These are phyloP conservation scores for Phialophora tarda DNA, from an alignment of 2,329 filamentous ascomycete genomes.

Conservation along the genomic window DNA sequence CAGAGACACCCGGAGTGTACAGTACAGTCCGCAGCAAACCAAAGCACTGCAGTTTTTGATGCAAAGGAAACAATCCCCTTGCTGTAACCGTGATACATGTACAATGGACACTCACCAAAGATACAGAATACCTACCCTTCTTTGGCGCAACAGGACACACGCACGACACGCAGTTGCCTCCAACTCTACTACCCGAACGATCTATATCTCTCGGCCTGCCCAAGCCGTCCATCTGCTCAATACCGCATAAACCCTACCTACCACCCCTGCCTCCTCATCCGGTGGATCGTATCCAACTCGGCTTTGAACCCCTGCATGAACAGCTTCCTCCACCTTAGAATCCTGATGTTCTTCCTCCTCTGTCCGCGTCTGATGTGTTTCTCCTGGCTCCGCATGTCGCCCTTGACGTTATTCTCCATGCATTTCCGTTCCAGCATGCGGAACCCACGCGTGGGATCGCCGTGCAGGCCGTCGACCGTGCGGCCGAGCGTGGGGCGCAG, in stretches of 20 bases:
- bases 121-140: too few species aligned
- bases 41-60: too few species aligned
- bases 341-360: constrained; percentile 48
- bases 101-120: too few species aligned
- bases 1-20: too few species aligned
- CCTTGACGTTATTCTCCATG: constrained; percentile 45
- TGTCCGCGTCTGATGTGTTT: constrained; percentile 52
- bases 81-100: too few species aligned
- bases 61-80: too few species aligned
- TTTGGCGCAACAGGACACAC: too few species aligned
- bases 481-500: constrained; percentile 41
- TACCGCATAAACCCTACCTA: constrained; percentile 36
- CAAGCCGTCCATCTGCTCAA: neutral
- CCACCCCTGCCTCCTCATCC: constrained; percentile 55
- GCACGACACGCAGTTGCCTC: too few species aligned
- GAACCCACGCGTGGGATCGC: constrained; percentile 40
- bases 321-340: constrained; percentile 50
- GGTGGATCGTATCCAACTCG: constrained; percentile 50
- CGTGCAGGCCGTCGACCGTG: constrained; percentile 33
- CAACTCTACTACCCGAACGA: too few species aligned
- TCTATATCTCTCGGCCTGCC: neutral
- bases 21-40: too few species aligned
- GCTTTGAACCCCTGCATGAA: constrained; percentile 53
- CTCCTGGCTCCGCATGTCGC: constrained; percentile 45
- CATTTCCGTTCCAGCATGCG: constrained; percentile 40